A percentile compares a stretch with the other conserved stretches of the same genome.
Evolutionary conservation across 192 early-diverging fungal species (phyloP).

Genomic region (Glomus cerebriforme): DNA sequence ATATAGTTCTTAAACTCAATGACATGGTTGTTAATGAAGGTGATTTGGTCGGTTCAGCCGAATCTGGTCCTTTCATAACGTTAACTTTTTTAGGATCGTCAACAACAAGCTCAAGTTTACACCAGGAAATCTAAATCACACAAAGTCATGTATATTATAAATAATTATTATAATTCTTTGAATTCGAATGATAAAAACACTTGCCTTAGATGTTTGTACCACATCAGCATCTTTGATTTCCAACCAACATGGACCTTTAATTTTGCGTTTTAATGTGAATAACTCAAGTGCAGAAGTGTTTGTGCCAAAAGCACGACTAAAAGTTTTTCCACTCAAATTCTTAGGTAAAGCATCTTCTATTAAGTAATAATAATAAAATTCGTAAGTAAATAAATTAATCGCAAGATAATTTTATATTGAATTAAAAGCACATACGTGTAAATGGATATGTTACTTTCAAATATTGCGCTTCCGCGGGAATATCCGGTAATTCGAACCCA

Average conservation of each 20-base stretch:
- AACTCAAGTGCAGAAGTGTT: slow-evolving; percentile 87
- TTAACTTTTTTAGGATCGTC: slow-evolving; percentile 70
- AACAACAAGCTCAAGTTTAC: slow-evolving; percentile 73
- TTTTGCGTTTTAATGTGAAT: slow-evolving; percentile 87
- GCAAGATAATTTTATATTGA: neutral
- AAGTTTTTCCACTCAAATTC: slow-evolving; percentile 67
- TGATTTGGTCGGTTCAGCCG: slow-evolving; percentile 41
- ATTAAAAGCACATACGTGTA: slow-evolving; percentile 45
- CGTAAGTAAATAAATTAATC: neutral
- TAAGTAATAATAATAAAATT: slow-evolving; percentile 3
- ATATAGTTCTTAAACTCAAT: slow-evolving; percentile 79
- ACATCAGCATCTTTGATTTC: slow-evolving; percentile 56
- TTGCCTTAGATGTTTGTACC: neutral
- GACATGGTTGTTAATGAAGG: slow-evolving; percentile 89
- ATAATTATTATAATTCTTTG: neutral
- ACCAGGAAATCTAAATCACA: slow-evolving; percentile 75
- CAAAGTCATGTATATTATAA: neutral
- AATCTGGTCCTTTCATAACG: slow-evolving; percentile 57
- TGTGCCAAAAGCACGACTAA: slow-evolving; percentile 86
- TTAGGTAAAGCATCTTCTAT: slow-evolving; percentile 61
- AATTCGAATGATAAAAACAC: neutral
- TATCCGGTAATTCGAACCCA: slow-evolving; percentile 82
- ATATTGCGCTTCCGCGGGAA: slow-evolving; percentile 82
- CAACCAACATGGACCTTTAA: slow-evolving; percentile 98
- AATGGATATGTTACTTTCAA: slow-evolving; percentile 86